phyloP scores from a whole-genome alignment of 345 rosid species.

The Litchi chinensis region DNA sequence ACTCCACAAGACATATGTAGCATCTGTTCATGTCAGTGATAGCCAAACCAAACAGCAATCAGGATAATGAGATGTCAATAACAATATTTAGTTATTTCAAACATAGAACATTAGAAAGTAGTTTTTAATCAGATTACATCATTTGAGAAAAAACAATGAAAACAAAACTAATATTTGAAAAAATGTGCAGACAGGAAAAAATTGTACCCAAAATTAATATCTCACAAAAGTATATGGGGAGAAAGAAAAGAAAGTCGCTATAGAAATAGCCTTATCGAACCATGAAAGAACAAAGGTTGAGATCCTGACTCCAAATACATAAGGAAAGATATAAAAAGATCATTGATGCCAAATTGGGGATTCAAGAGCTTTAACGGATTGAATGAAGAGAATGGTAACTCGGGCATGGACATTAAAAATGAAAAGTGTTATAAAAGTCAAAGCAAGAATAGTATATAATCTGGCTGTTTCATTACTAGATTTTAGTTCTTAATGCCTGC shows the following conservation, averaged over 20 bases:
- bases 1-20: conserved; percentile 96
- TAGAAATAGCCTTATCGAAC: not conserved
- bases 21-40: conserved; percentile 52
- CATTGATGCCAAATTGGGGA: not conserved
- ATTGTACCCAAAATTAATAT: not conserved
- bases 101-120: not conserved
- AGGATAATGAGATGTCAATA: conserved; percentile 7
- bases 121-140: not conserved
- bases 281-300: not conserved
- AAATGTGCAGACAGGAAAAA: not conserved
- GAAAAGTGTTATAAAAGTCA: not conserved
- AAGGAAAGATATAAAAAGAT: not conserved
- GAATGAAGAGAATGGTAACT: too few relatives aligned
- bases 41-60: conserved; percentile 1
- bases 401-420: too few relatives aligned
- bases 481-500: not conserved
- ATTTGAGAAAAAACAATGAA: not conserved
- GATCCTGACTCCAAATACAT: not conserved
- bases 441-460: not conserved
- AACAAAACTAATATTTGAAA: not conserved
- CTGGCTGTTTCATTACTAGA: not conserved
- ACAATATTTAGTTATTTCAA: not conserved
- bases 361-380: too few relatives aligned
- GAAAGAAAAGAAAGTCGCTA: not conserved
- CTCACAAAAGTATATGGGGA: not conserved